These are phyloP conservation scores for Helminthosporium solani DNA, from an alignment of 2,329 filamentous ascomycete species.

Conservation along the genomic window DNA sequence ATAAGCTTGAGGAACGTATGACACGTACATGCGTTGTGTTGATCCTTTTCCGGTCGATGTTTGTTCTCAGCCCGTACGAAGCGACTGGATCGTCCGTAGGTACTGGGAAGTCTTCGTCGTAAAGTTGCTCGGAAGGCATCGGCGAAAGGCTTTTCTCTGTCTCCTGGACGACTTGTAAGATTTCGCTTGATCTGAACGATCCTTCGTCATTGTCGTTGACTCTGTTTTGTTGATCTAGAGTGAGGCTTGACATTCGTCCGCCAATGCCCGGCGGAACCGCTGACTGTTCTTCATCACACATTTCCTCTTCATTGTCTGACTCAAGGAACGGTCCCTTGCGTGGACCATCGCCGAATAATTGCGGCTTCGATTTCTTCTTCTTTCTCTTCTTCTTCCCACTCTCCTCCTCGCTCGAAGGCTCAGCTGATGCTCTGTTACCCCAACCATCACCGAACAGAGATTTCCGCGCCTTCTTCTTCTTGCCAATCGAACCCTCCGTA, in stretches of 20 bases:
- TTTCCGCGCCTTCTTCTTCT: conserved; percentile 3
- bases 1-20: not conserved
- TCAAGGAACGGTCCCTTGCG: not conserved
- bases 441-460: conserved; percentile 1
- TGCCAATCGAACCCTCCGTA: not conserved
- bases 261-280: conserved; percentile 1
- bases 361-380: no score
- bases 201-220: not conserved
- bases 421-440: not conserved
- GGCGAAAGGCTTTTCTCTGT: not conserved
- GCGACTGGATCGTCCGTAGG: conserved; percentile 1
- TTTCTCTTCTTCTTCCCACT: not conserved
- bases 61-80: conserved; percentile 6
- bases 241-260: conserved; percentile 5
- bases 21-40: not conserved
- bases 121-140: not conserved
- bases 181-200: not conserved
- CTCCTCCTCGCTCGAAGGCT: not conserved
- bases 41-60: conserved; percentile 3
- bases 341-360: not conserved
- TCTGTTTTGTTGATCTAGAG: conserved; percentile 3
- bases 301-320: not conserved
- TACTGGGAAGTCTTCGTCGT: not conserved
- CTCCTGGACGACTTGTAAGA: not conserved
- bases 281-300: not conserved